A percentile compares a stretch with the other conserved stretches of the same genome.
These are phyloP conservation scores for Furcasterigmium sp. DNA, from an alignment of 2,329 filamentous ascomycete genomes.

Conservation along the genomic window DNA sequence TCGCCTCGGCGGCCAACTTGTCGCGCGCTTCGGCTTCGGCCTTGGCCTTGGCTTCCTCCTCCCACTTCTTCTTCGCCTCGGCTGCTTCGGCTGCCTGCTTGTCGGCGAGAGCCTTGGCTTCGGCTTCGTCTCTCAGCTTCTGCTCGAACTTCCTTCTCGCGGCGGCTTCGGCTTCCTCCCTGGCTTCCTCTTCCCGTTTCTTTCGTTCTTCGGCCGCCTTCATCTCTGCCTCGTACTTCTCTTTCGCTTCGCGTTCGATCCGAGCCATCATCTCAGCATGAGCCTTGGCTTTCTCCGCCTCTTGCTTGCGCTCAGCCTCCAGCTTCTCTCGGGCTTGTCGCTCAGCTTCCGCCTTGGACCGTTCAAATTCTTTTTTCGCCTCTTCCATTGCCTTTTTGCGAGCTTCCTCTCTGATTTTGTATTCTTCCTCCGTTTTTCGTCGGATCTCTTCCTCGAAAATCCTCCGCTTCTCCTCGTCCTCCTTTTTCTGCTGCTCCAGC, in stretches of 20 bases:
- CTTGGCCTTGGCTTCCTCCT: slow-evolving; percentile 24
- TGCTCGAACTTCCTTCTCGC: slow-evolving; percentile 22
- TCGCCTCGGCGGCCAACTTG: slow-evolving; percentile 33
- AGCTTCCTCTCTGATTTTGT: slow-evolving; percentile 34
- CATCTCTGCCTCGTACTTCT: slow-evolving; percentile 33
- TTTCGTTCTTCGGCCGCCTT: slow-evolving; percentile 38
- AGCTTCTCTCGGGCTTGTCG: slow-evolving; percentile 37
- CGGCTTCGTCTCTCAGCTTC: slow-evolving; percentile 19
- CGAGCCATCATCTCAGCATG: slow-evolving; percentile 27
- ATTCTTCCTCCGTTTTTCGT: slow-evolving; percentile 40
- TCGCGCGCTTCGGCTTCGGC: slow-evolving; percentile 33
- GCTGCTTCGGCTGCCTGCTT: slow-evolving; percentile 18
- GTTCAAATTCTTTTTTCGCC: slow-evolving; percentile 40
- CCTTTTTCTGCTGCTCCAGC: slow-evolving; percentile 37
- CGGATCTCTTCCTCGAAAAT: slow-evolving; percentile 39
- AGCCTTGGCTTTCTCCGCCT: slow-evolving; percentile 36
- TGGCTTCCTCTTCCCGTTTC: slow-evolving; percentile 31
- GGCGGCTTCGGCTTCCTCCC: slow-evolving; percentile 34
- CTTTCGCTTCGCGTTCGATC: slow-evolving; percentile 23
- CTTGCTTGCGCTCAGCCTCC: slow-evolving; percentile 36
- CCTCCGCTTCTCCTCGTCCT: slow-evolving; percentile 37
- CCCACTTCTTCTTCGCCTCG: slow-evolving; percentile 15
- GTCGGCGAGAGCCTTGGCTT: slow-evolving; percentile 29
- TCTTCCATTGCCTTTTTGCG: slow-evolving; percentile 36
- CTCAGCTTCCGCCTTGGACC: slow-evolving; percentile 40